Percentiles rank a stretch among this genome's conserved stretches.
Evolutionary conservation across 176 grass and related monocot species (phyloP).

Genomic region (Cocos nucifera): DNA sequence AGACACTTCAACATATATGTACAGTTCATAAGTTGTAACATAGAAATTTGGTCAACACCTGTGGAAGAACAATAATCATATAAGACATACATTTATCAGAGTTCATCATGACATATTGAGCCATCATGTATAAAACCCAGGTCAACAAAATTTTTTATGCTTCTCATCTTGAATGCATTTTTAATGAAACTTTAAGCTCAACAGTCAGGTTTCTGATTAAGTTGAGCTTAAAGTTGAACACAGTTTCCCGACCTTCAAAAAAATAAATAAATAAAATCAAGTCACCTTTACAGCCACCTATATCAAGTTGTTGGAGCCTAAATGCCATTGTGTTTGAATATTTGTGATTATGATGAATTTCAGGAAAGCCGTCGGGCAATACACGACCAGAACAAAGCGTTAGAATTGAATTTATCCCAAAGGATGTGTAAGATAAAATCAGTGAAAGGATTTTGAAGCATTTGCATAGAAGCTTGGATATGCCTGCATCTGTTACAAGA

Average conservation of each 20-base stretch:
- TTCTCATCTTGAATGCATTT: too few relatives aligned
- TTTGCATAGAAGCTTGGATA: constrained; percentile 41
- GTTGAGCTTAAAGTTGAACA: too few relatives aligned
- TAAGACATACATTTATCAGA: too few relatives aligned
- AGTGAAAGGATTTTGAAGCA: constrained; percentile 43
- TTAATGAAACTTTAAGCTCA: too few relatives aligned
- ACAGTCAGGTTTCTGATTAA: too few relatives aligned
- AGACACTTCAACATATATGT: constrained; percentile 27
- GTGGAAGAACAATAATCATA: not conserved
- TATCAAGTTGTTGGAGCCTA: constrained; percentile 40
- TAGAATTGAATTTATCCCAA: constrained; percentile 40
- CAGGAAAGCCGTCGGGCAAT: constrained; percentile 1
- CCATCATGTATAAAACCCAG: not conserved
- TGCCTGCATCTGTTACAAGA: constrained; percentile 46
- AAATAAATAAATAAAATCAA: not conserved
- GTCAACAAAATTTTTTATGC: too few relatives aligned
- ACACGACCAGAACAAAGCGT: constrained; percentile 21
- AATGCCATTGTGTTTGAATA: constrained; percentile 29
- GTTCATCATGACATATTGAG: not conserved
- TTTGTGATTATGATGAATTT: constrained; percentile 10
- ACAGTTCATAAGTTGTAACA: constrained; percentile 42
- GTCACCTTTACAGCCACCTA: constrained; percentile 54
- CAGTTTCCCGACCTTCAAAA: not conserved
- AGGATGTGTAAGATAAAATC: constrained; percentile 51
- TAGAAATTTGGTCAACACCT: constrained; percentile 33